A percentile compares a stretch with the other conserved stretches of the same genome.
phyloP scores from a whole-genome alignment of 495 filamentous ascomycete genomes.

The Aspergillus panamensis region DNA sequence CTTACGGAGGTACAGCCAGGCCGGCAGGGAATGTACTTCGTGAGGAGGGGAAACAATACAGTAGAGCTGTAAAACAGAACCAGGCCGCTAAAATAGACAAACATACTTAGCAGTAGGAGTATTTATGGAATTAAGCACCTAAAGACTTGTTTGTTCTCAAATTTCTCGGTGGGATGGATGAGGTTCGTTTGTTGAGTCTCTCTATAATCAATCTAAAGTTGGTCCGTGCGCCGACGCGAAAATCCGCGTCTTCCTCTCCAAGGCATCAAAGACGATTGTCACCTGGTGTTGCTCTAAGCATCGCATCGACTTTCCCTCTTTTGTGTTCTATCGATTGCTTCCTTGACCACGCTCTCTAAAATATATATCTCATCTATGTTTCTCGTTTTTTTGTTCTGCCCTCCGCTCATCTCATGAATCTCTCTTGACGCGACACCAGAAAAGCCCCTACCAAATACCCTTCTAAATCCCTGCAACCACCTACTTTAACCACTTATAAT shows the following conservation, averaged over 20 bases:
- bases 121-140: too few species aligned
- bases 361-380: neutral
- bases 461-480: neutral
- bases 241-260: slow-evolving; percentile 22
- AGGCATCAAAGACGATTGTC: neutral
- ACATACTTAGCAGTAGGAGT: too few species aligned
- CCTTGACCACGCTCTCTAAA: too few species aligned
- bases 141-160: too few species aligned
- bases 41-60: too few species aligned
- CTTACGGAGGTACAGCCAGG: too few species aligned
- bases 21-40: too few species aligned
- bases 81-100: too few species aligned
- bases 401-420: neutral
- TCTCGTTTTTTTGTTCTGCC: neutral
- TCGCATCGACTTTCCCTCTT: neutral
- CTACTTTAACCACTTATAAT: neutral
- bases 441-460: neutral
- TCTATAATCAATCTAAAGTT: slow-evolving; percentile 30
- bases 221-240: slow-evolving; percentile 38
- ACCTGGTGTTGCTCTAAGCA: neutral
- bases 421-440: neutral
- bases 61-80: too few species aligned
- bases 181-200: slow-evolving; percentile 5
- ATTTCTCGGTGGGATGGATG: neutral
- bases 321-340: neutral